Conservation (phyloP, 2,329 filamentous ascomycete genomes). For the Arthrobotrys sinensis region DNA sequence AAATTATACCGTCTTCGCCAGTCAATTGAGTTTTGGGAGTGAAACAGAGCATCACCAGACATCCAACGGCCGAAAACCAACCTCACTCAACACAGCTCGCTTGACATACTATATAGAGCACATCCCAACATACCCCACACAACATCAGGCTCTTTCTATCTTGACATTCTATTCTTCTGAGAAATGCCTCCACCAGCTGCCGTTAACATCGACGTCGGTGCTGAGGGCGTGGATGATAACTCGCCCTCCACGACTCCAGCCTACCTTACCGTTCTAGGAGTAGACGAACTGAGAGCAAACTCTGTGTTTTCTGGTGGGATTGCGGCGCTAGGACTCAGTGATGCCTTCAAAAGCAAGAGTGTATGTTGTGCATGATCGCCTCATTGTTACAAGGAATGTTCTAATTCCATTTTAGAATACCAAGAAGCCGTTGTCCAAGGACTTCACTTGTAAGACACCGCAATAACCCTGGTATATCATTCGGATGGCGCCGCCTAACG, state of each 20-base stretch:
- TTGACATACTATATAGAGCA: not conserved
- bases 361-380: conserved; percentile 29
- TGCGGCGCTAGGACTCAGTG: conserved; percentile 55
- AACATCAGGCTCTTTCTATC: not conserved
- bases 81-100: conserved; percentile 30
- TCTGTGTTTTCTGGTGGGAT: conserved; percentile 57
- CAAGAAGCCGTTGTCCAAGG: conserved; percentile 56
- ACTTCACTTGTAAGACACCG: conserved; percentile 53
- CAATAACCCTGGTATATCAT: not conserved
- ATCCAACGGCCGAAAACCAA: conserved; percentile 14
- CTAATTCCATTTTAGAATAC: conserved; percentile 49
- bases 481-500: conserved; percentile 14
- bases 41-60: conserved; percentile 32
- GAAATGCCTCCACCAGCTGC: conserved; percentile 51
- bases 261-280: conserved; percentile 55
- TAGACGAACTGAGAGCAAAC: conserved; percentile 56
- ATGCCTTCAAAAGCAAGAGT: conserved; percentile 60
- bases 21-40: conserved; percentile 26
- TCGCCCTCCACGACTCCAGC: conserved; percentile 48
- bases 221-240: conserved; percentile 47
- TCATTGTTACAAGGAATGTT: not conserved
- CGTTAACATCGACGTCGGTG: conserved; percentile 51
- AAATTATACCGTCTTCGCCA: conserved; percentile 48
- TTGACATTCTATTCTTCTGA: conserved; percentile 17
- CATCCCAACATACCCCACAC: conserved; percentile 28